A percentile compares a stretch with the other conserved stretches of the same genome.
Conservation (phyloP, 495 filamentous ascomycete genomes). For the Trichoderma reesei region DNA sequence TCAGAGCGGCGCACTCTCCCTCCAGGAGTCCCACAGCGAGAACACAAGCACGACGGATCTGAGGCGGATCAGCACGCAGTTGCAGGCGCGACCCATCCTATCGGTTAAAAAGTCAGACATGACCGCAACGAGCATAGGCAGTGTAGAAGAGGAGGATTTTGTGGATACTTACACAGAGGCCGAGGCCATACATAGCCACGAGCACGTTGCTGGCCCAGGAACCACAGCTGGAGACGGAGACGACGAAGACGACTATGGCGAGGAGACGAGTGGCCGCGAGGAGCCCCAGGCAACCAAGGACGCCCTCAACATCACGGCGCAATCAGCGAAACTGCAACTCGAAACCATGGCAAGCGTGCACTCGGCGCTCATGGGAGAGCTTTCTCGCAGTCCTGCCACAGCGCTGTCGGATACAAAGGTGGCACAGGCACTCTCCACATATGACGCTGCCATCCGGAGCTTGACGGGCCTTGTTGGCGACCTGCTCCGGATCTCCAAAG, state of each 20-base stretch:
- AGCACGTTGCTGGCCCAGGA: neutral
- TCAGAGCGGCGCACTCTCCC: conserved; percentile 21
- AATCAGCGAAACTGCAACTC: conserved; percentile 86
- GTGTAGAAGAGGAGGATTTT: conserved; percentile 30
- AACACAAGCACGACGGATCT: conserved; percentile 36
- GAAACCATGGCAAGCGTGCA: conserved; percentile 80
- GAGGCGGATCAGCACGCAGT: conserved; percentile 35
- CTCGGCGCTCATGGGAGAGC: conserved; percentile 67
- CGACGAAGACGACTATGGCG: conserved; percentile 78
- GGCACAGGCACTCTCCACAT: conserved; percentile 56
- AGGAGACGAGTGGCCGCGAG: conserved; percentile 73
- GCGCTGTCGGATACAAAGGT: conserved; percentile 65
- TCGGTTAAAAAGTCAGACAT: conserved; percentile 20
- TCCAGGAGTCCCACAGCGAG: conserved; percentile 41
- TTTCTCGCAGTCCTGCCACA: conserved; percentile 54
- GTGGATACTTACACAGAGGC: conserved; percentile 9
- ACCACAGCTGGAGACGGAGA: conserved; percentile 38
- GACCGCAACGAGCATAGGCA: conserved; percentile 29
- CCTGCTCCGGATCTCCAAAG: conserved; percentile 79
- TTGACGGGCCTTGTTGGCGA: conserved; percentile 80
- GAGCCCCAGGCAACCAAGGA: conserved; percentile 66
- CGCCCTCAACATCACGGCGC: conserved; percentile 88
- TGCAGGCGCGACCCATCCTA: conserved; percentile 25
- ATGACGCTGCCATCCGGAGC: conserved; percentile 58
- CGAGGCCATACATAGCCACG: neutral